phyloP scores from a whole-genome alignment of 139 green algal genomes.

The Chlorella sp. region DNA sequence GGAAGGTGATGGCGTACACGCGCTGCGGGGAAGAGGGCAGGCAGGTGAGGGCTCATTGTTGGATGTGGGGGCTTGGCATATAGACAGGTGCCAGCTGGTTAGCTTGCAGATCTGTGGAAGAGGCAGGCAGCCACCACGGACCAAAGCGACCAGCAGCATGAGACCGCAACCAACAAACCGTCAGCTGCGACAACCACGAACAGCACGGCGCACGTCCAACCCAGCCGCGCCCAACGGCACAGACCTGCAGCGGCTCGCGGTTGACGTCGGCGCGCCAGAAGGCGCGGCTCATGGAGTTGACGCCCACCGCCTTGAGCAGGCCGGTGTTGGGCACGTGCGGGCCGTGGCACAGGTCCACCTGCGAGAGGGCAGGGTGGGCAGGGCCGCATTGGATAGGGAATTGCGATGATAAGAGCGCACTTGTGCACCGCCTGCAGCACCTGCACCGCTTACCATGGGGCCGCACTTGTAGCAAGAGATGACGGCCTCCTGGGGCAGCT shows the following conservation, averaged over 20 bases:
- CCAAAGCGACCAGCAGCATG: too few relatives aligned
- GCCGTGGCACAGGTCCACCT: slow-evolving; percentile 94
- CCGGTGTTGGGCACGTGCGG: slow-evolving; percentile 94
- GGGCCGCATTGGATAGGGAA: too few relatives aligned
- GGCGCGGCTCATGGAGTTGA: slow-evolving; percentile 78
- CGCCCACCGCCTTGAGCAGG: slow-evolving; percentile 81
- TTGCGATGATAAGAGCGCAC: too few relatives aligned
- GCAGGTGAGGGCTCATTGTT: background rate
- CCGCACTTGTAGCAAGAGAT: slow-evolving; percentile 91
- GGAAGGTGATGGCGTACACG: slow-evolving; percentile 98
- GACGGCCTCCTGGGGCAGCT: slow-evolving; percentile 80
- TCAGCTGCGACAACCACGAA: background rate
- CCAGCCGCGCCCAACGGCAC: background rate
- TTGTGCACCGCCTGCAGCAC: background rate
- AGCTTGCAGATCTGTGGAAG: too few relatives aligned
- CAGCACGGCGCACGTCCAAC: slow-evolving; percentile 26
- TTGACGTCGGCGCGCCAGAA: slow-evolving; percentile 92
- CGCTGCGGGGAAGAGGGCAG: slow-evolving; percentile 62
- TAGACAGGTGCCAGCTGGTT: too few relatives aligned
- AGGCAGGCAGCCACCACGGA: too few relatives aligned
- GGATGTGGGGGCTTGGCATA: too few relatives aligned
- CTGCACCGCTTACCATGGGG: slow-evolving; percentile 75
- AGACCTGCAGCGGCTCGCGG: slow-evolving; percentile 70
- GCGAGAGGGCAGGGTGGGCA: slow-evolving; percentile 79
- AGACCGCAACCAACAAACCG: too few relatives aligned